A percentile compares a stretch with the other conserved stretches of the same genome.
Conservation (phyloP, 1,284 basidiomycete genomes). For the Inonotus hispidus region DNA sequence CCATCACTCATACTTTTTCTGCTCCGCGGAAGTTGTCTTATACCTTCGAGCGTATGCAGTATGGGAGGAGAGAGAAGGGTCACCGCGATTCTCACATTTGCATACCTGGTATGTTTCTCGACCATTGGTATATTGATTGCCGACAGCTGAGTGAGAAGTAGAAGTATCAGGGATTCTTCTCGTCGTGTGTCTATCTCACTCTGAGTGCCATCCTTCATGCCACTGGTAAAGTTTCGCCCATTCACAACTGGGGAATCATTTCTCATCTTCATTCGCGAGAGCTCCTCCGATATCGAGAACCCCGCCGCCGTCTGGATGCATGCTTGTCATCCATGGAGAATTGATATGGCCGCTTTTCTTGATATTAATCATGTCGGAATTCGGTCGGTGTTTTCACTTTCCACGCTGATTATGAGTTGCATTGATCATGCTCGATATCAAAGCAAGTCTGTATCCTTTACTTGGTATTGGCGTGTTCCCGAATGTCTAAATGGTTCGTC, state of each 20-base stretch:
- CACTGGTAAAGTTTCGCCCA: not conserved
- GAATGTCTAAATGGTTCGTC: too few relatives aligned
- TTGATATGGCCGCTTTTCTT: not conserved
- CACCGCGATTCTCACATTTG: not conserved
- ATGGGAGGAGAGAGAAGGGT: not conserved
- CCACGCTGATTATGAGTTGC: not conserved
- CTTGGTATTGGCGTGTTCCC: too few relatives aligned
- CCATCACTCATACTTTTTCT: too few relatives aligned
- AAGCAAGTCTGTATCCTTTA: too few relatives aligned
- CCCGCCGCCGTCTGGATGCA: not conserved
- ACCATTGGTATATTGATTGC: too few relatives aligned
- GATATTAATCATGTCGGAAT: slow-evolving; percentile 4
- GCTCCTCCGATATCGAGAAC: too few relatives aligned
- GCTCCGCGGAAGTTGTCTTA: slow-evolving; percentile 24
- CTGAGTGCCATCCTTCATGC: not conserved
- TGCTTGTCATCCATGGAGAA: not conserved
- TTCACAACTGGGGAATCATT: too few relatives aligned
- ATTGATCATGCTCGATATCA: too few relatives aligned
- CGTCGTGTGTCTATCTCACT: not conserved
- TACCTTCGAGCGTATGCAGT: slow-evolving; percentile 7
- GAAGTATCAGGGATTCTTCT: not conserved
- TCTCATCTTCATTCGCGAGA: too few relatives aligned
- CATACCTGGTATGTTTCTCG: too few relatives aligned
- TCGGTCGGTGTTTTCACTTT: not conserved
- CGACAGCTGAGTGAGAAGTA: not conserved